phyloP scores from a whole-genome alignment of 1,284 basidiomycete species.

The Naganishia cerealis region DNA sequence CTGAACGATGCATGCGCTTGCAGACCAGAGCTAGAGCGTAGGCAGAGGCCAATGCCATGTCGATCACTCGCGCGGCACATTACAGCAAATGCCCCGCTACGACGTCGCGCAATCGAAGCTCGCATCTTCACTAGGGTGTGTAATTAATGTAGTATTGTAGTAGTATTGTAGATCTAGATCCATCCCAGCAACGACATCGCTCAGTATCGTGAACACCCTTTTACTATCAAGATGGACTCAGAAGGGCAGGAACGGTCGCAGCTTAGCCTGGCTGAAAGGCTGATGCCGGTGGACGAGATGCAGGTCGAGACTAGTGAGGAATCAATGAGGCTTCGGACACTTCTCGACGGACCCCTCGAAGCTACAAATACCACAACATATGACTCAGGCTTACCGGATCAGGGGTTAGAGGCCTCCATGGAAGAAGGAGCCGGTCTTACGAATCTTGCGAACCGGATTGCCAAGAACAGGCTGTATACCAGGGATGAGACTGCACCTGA shows the following conservation, averaged over 20 bases:
- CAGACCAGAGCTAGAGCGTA: no score
- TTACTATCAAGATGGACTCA: constrained; percentile 3
- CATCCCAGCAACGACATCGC: not conserved
- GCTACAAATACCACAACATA: not conserved
- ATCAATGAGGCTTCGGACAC: not conserved
- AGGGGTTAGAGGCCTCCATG: not conserved
- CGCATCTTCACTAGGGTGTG: not conserved
- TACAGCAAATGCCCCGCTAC: not conserved
- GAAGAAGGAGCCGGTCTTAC: not conserved
- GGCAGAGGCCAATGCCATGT: not conserved
- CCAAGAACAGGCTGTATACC: constrained; percentile 21
- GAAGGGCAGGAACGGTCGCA: not conserved
- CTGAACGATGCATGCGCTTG: no score
- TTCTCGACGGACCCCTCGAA: constrained; percentile 15
- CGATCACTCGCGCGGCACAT: constrained; percentile 2
- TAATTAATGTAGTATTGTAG: not conserved
- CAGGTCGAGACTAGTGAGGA: constrained; percentile 10
- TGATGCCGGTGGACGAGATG: constrained; percentile 6
- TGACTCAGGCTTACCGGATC: not conserved
- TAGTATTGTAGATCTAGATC: not conserved
- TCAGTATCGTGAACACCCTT: not conserved
- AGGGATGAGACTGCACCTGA: constrained; percentile 19
- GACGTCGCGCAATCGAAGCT: not conserved
- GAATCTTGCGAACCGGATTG: constrained; percentile 8
- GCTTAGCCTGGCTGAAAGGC: constrained; percentile 9